Percentiles rank a stretch among this genome's conserved stretches.
Conservation (phyloP, 495 filamentous ascomycete genomes). For the Daldinia bambusicola region DNA sequence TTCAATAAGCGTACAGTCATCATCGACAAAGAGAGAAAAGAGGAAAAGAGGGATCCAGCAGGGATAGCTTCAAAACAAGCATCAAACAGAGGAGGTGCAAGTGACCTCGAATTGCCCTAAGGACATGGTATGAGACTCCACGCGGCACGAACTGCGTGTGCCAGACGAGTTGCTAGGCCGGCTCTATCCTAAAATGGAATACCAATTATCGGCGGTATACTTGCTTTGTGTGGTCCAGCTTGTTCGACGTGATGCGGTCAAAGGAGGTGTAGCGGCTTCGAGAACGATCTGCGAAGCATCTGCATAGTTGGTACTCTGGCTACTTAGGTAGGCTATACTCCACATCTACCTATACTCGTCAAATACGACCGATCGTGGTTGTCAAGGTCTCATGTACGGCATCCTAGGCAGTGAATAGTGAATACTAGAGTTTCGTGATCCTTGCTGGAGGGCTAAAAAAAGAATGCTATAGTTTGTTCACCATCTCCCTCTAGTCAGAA, state of each 20-base stretch:
- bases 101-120: conserved; percentile 40
- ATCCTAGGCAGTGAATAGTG: conserved; percentile 31
- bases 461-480: conserved; percentile 38
- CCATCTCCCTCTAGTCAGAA: conserved; percentile 20
- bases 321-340: conserved; percentile 31
- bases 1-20: conserved; percentile 25
- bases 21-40: conserved; percentile 19
- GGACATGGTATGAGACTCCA: conserved; percentile 42
- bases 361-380: conserved; percentile 33
- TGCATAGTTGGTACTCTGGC: conserved; percentile 8
- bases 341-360: conserved; percentile 30
- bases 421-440: conserved; percentile 47
- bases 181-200: conserved; percentile 34
- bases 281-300: conserved; percentile 41
- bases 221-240: conserved; percentile 29
- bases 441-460: conserved; percentile 44
- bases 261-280: conserved; percentile 22
- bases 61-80: conserved; percentile 58
- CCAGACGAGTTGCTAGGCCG: conserved; percentile 33
- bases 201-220: conserved; percentile 14
- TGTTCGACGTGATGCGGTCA: conserved; percentile 21
- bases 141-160: conserved; percentile 38
- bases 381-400: conserved; percentile 34
- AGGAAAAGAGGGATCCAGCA: conserved; percentile 50
- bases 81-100: conserved; percentile 57